Evolutionary conservation across 1,284 basidiomycete species (phyloP).

Genomic region (Anthracocystis walkeri): DNA sequence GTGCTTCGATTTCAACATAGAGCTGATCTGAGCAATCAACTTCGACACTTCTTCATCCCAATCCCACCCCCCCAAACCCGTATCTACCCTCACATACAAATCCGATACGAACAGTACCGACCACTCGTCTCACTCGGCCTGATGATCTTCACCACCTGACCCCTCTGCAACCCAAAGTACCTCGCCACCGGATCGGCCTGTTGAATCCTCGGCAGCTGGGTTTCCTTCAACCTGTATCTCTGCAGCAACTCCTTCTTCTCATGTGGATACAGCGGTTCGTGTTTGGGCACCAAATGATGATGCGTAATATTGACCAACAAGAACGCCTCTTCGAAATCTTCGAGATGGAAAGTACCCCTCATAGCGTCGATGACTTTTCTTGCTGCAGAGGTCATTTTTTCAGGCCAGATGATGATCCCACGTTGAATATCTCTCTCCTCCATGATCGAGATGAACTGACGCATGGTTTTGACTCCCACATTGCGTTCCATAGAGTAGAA

Average conservation of each 20-base stretch:
- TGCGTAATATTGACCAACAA: constrained; percentile 94
- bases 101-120: constrained; percentile 90
- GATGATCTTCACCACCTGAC: constrained; percentile 98
- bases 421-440: constrained; percentile 80
- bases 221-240: constrained; percentile 97
- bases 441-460: constrained; percentile 66
- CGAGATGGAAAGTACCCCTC: constrained; percentile 82
- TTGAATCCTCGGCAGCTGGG: constrained; percentile 96
- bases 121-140: constrained; percentile 94
- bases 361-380: constrained; percentile 76
- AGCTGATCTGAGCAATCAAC: too few species aligned
- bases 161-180: constrained; percentile 94
- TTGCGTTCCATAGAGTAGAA: constrained; percentile 77
- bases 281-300: constrained; percentile 92
- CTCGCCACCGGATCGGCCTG: constrained; percentile 94
- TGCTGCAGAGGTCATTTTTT: constrained; percentile 95
- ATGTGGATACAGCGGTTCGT: constrained; percentile 85
- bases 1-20: too few species aligned
- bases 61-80: too few species aligned
- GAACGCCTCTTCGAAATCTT: constrained; percentile 96
- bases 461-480: constrained; percentile 69
- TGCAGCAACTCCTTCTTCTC: constrained; percentile 89
- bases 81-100: constrained; percentile 73
- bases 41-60: too few species aligned
- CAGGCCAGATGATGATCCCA: constrained; percentile 94